phyloP scores from a whole-genome alignment of 768 basidiomycete genomes.

The Astraeus odoratus region DNA sequence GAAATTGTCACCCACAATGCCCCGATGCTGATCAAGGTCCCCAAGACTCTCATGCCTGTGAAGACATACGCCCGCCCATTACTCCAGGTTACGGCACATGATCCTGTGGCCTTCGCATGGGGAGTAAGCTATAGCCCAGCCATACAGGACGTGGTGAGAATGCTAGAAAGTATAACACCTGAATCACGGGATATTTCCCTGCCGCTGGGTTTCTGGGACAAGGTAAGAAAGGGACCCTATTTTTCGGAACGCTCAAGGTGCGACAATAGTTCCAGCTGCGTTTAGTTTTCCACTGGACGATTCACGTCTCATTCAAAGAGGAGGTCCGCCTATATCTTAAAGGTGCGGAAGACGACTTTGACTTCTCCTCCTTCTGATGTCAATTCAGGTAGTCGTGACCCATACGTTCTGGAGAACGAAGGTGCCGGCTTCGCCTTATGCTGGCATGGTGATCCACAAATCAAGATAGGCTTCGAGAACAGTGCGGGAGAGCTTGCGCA shows the following conservation, averaged over 20 bases:
- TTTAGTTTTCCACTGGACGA: constrained; percentile 78
- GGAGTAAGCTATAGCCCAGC: constrained; percentile 81
- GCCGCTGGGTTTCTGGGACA: constrained; percentile 91
- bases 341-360: constrained; percentile 38
- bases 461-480: constrained; percentile 67
- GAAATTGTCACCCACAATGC: constrained; percentile 45
- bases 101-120: constrained; percentile 77
- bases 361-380: constrained; percentile 6
- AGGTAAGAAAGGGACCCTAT: constrained; percentile 38
- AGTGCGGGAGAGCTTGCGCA: constrained; percentile 74
- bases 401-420: constrained; percentile 56
- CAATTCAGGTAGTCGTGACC: constrained; percentile 68
- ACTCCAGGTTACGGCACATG: constrained; percentile 57
- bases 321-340: constrained; percentile 82
- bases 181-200: constrained; percentile 78
- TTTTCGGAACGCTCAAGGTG: neutral
- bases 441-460: constrained; percentile 70
- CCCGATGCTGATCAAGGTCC: constrained; percentile 55
- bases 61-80: constrained; percentile 82
- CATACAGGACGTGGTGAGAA: constrained; percentile 78
- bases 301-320: constrained; percentile 56
- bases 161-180: constrained; percentile 75
- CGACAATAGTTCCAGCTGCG: constrained; percentile 43
- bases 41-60: constrained; percentile 93
- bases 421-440: constrained; percentile 87